These are phyloP conservation scores for Raffaelea deltoideospora DNA, from an alignment of 2,329 filamentous ascomycete species.

Conservation along the genomic window DNA sequence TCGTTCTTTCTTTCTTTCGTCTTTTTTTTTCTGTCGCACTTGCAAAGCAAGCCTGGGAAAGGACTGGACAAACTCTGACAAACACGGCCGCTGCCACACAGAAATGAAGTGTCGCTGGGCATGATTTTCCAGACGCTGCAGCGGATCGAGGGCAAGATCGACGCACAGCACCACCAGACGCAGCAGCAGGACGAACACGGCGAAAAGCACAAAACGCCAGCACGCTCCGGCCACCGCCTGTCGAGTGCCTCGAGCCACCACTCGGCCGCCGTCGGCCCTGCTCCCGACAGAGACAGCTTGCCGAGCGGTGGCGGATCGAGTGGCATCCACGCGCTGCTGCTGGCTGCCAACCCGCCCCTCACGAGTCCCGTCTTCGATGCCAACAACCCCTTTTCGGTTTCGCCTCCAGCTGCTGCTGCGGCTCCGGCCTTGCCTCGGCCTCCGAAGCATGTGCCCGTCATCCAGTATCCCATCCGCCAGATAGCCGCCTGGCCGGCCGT, in stretches of 20 bases:
- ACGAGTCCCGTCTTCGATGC: background rate
- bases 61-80: too few relatives aligned
- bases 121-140: slow-evolving; percentile 39
- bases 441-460: slow-evolving; percentile 6
- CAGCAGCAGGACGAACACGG: background rate
- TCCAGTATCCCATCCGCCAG: slow-evolving; percentile 11
- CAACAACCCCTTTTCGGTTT: background rate
- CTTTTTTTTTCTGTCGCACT: too few relatives aligned
- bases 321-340: slow-evolving; percentile 13
- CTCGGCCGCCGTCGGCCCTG: background rate
- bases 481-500: slow-evolving; percentile 10
- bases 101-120: slow-evolving; percentile 36
- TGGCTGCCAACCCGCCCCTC: background rate
- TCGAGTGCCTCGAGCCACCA: background rate
- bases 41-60: too few relatives aligned
- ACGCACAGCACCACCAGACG: slow-evolving; percentile 14
- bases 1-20: background rate
- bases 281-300: background rate
- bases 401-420: background rate
- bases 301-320: slow-evolving; percentile 16
- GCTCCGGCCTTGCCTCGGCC: background rate
- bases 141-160: slow-evolving; percentile 35
- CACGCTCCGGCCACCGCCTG: too few relatives aligned
- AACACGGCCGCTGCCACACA: too few relatives aligned
- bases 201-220: background rate